phyloP scores from a whole-genome alignment of 2,329 filamentous ascomycete genomes.

The Parafenestella ontariensis region DNA sequence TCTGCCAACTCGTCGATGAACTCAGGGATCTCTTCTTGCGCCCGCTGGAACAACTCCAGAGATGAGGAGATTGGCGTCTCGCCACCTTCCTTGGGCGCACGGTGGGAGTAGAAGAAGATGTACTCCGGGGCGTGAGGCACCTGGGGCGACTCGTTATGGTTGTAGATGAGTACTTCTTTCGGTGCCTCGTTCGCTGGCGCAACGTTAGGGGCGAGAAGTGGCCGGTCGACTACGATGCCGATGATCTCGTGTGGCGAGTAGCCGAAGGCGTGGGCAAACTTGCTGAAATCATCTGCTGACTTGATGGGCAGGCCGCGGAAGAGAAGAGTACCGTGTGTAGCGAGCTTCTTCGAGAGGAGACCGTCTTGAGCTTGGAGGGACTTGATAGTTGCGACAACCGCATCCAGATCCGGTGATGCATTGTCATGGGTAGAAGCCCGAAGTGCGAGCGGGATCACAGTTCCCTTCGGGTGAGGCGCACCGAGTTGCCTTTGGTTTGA shows the following conservation, averaged over 20 bases:
- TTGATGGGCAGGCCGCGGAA: conserved; percentile 57
- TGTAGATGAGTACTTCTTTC: conserved; percentile 50
- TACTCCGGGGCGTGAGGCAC: conserved; percentile 49
- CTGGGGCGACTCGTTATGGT: conserved; percentile 48
- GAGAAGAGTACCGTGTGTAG: conserved; percentile 55
- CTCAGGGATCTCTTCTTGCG: conserved; percentile 34
- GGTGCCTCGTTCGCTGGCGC: conserved; percentile 51
- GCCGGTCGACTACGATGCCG: conserved; percentile 42
- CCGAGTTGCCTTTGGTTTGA: conserved; percentile 53
- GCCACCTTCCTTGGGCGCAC: conserved; percentile 27
- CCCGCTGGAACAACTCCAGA: conserved; percentile 33
- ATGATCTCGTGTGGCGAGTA: conserved; percentile 46
- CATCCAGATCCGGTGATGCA: conserved; percentile 36
- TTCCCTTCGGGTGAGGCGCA: conserved; percentile 48
- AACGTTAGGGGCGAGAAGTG: conserved; percentile 42
- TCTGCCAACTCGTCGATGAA: conserved; percentile 37
- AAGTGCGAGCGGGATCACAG: conserved; percentile 52
- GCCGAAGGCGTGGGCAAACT: conserved; percentile 46
- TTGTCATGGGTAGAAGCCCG: conserved; percentile 34
- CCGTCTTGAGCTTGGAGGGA: conserved; percentile 37
- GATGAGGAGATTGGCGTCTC: conserved; percentile 46
- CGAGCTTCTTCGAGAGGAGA: conserved; percentile 12
- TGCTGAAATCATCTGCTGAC: conserved; percentile 43
- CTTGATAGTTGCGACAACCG: conserved; percentile 49
- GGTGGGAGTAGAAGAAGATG: conserved; percentile 38